phyloP scores from a whole-genome alignment of 139 green algal species.

The Raphidocelis subcapitata region DNA sequence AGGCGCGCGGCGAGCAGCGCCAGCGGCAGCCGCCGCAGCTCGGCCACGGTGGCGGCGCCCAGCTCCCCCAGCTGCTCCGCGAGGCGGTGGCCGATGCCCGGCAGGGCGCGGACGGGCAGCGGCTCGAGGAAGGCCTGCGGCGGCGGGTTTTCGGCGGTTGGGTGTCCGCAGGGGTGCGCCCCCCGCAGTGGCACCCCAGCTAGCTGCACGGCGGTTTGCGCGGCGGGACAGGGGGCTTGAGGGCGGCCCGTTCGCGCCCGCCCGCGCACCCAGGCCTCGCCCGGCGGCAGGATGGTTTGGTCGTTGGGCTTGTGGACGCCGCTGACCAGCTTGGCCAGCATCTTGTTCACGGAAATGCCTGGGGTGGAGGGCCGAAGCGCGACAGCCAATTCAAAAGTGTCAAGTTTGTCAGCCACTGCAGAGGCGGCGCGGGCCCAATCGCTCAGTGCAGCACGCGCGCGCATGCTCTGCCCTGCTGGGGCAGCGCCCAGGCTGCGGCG shows the following conservation, averaged over 20 bases:
- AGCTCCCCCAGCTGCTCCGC: constrained; percentile 38
- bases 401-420: no score
- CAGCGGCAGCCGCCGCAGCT: constrained; percentile 37
- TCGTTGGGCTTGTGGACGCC: constrained; percentile 87
- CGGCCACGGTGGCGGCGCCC: constrained; percentile 39
- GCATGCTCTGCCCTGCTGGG: no score
- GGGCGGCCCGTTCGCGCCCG: neutral
- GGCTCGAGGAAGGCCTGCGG: constrained; percentile 24
- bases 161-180: no score
- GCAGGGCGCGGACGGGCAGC: constrained; percentile 56
- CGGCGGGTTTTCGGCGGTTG: no score
- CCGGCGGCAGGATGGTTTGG: constrained; percentile 66
- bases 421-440: no score
- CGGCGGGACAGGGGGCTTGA: neutral
- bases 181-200: no score
- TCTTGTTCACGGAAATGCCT: constrained; percentile 68
- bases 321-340: constrained; percentile 80
- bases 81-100: constrained; percentile 58
- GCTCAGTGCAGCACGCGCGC: no score
- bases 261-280: constrained; percentile 36
- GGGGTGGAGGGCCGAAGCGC: constrained; percentile 7
- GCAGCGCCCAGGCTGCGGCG: no score
- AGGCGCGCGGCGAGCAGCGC: constrained; percentile 38
- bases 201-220: no score
- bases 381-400: no score